Evolutionary conservation across 176 grass and related monocot species (phyloP).

Genomic region (Oryza glaberrima): DNA sequence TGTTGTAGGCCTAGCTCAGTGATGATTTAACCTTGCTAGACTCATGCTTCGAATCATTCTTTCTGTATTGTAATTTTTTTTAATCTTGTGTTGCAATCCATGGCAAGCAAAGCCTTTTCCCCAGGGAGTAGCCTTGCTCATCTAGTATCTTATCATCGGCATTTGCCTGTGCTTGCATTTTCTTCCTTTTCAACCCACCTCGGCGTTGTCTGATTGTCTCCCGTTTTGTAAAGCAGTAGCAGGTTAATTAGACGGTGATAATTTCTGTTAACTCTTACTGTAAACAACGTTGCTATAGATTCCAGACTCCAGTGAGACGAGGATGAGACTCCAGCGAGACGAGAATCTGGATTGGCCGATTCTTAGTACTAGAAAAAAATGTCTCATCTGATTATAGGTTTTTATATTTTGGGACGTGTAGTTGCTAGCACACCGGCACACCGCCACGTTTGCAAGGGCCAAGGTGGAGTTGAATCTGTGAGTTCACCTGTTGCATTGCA

Average conservation of each 20-base stretch:
- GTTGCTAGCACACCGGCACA: too few relatives aligned
- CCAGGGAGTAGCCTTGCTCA: not conserved
- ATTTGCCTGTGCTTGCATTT: not conserved
- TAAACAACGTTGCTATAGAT: not conserved
- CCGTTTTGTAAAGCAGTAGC: constrained; percentile 30
- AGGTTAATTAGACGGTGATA: constrained; percentile 28
- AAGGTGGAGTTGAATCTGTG: too few relatives aligned
- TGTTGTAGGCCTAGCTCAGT: constrained; percentile 21
- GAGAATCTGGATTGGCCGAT: too few relatives aligned
- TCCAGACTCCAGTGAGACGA: not conserved
- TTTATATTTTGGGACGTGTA: too few relatives aligned
- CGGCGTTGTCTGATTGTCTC: not conserved
- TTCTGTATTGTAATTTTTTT: not conserved
- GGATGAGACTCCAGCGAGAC: not conserved
- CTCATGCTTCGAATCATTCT: constrained; percentile 25
- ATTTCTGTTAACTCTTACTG: not conserved
- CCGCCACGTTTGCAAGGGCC: too few relatives aligned
- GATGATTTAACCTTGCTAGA: constrained; percentile 30
- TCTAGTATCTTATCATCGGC: not conserved
- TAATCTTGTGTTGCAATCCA: constrained; percentile 15
- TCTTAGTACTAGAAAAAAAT: too few relatives aligned
- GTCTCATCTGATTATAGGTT: too few relatives aligned
- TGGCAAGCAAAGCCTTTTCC: not conserved
- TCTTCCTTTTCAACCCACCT: not conserved
- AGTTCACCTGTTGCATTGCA: too few relatives aligned